phyloP scores from a whole-genome alignment of 495 filamentous ascomycete species.

The Thozetella sp. region DNA sequence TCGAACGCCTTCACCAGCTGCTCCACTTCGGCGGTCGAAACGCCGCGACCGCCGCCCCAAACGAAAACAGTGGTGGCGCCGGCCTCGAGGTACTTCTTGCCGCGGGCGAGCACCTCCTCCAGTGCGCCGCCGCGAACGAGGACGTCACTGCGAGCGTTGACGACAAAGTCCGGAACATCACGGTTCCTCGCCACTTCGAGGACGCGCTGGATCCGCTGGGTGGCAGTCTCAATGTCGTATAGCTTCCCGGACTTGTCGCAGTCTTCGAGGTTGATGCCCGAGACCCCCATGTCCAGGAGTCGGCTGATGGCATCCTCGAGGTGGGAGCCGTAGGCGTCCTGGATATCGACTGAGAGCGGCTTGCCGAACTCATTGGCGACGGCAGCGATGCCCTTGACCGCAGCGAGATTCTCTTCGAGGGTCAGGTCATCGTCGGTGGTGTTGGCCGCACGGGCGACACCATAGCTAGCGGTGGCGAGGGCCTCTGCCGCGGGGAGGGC shows the following conservation, averaged over 20 bases:
- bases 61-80: conserved; percentile 49
- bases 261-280: conserved; percentile 49
- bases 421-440: conserved; percentile 39
- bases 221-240: conserved; percentile 26
- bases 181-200: conserved; percentile 18
- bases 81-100: conserved; percentile 37
- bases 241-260: conserved; percentile 27
- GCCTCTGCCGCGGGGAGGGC: conserved; percentile 35
- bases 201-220: conserved; percentile 28
- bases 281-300: conserved; percentile 39
- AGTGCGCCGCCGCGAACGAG: conserved; percentile 22
- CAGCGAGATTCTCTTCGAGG: conserved; percentile 26
- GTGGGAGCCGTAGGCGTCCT: conserved; percentile 44
- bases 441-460: conserved; percentile 40
- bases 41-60: conserved; percentile 21
- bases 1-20: conserved; percentile 25
- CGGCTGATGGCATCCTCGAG: conserved; percentile 30
- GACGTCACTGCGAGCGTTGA: conserved; percentile 44
- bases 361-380: conserved; percentile 19
- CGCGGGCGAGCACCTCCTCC: conserved; percentile 35
- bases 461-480: conserved; percentile 49
- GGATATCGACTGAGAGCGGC: conserved; percentile 45
- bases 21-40: conserved; percentile 23
- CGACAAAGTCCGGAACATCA: conserved; percentile 42
- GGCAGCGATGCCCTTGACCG: conserved; percentile 16